A percentile compares a stretch with the other conserved stretches of the same genome.
phyloP scores from a whole-genome alignment of 139 green algal species.

The Tetradesmus lagerheimii region DNA sequence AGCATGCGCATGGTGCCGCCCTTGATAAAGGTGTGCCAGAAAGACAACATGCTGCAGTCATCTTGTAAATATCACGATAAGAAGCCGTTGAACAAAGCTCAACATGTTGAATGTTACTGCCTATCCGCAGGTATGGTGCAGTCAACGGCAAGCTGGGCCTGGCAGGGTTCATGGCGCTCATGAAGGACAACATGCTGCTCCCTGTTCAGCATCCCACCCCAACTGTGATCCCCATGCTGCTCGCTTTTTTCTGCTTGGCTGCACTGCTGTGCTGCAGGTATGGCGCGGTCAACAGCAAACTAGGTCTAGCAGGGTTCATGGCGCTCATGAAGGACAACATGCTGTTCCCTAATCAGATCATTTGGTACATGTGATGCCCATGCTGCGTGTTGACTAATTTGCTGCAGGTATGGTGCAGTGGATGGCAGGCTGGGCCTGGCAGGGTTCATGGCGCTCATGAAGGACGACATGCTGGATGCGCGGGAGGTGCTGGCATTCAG shows the following conservation, averaged over 20 bases:
- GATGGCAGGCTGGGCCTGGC: constrained; percentile 67
- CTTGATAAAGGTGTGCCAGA: no score
- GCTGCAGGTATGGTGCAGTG: constrained; percentile 64
- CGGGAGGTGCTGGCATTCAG: constrained; percentile 35
- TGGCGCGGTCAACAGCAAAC: constrained; percentile 38
- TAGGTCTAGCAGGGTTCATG: constrained; percentile 79
- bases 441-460: constrained; percentile 67
- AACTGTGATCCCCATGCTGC: no score
- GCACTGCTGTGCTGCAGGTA: no score
- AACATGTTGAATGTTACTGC: no score
- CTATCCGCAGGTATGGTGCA: constrained; percentile 72
- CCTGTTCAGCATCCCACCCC: no score
- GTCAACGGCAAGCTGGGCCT: constrained; percentile 66
- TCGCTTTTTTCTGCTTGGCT: no score
- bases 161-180: constrained; percentile 66
- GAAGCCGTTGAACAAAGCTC: no score
- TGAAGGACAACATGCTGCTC: constrained; percentile 44
- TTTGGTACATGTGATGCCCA: no score
- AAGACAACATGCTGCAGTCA: no score
- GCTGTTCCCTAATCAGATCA: constrained; percentile 9
- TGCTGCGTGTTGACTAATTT: no score
- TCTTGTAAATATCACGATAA: no score
- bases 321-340: constrained; percentile 17
- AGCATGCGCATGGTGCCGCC: no score
- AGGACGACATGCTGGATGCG: constrained; percentile 40